Base-by-base conservation (phyloP, 306 rosid genomes). In the Cucumis hystrix region DNA sequence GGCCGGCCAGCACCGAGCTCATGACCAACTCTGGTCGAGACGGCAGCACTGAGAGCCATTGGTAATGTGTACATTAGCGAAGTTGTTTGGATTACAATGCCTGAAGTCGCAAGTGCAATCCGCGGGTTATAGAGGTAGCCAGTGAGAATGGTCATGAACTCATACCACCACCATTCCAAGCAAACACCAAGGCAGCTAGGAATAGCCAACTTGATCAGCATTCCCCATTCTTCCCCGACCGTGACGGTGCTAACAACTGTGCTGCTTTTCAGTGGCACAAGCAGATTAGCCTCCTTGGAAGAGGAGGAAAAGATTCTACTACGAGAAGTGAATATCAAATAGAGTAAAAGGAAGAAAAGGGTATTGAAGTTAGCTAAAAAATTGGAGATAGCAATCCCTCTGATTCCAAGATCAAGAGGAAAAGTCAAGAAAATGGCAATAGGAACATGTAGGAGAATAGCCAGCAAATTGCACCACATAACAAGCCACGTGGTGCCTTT, bases 111-210 rank as follows among this genome's bases (percentile, higher is more conserved):
- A 0, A 89, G 78, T 6, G 89, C 86, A 1, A 84, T 86, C 3
- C 78, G 78, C 7, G 91, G 93, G 35, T 87, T 86, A 10, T 83
- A n/a, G 6, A 89, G 93, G 59, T 87, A 89, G 11, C 91, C 93
- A 0, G 93, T 84, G 15, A 87, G 79, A 28, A 89, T 85, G 7
- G 89, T 89, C 93, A 89, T 89, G 47, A 89, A 78, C 52, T 89
- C 93, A 59, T 89, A 89, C 91, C 97, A 93, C 98, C 98, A 93
- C 98, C 98, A 93, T 68, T 93, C 97, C 39, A 93, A 81, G 49
- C 98, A 93, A 23, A 93, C 97, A 1, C 83, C 96, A 8, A 91
- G 78, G 20, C 97, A 93, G 77, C 96, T 93, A 8, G 91, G 92
- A 33, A 88, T 75, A 0, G 90, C 83, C 9, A 89, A 77, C 49